Percentiles rank a stretch among this genome's conserved stretches.
These are phyloP conservation scores for Astrocystis sublimbata DNA, from an alignment of 495 filamentous ascomycete species.

Conservation along the genomic window DNA sequence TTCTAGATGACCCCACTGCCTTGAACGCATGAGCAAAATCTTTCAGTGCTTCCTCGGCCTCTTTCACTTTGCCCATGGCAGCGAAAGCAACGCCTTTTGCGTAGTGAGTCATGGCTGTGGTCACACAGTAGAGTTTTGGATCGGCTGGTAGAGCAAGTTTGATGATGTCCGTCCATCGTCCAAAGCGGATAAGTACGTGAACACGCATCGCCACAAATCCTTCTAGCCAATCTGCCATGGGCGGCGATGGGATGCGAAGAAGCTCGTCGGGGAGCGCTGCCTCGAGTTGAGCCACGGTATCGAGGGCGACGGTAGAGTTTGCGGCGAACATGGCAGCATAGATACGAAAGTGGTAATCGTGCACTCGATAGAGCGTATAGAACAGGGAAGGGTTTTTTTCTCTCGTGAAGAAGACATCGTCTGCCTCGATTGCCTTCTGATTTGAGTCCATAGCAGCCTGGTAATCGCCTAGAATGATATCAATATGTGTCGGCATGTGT, in stretches of 20 bases:
- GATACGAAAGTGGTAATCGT: constrained; percentile 67
- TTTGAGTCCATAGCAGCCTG: constrained; percentile 61
- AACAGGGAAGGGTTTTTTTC: constrained; percentile 58
- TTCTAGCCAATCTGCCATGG: constrained; percentile 74
- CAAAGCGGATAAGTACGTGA: constrained; percentile 67
- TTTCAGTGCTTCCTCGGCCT: constrained; percentile 47
- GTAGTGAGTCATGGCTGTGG: constrained; percentile 65
- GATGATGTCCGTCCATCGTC: constrained; percentile 61
- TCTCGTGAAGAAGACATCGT: constrained; percentile 57
- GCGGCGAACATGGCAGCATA: constrained; percentile 74
- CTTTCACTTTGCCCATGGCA: constrained; percentile 47
- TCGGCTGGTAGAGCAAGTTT: constrained; percentile 52
- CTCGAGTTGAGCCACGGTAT: constrained; percentile 55
- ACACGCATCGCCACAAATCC: constrained; percentile 62
- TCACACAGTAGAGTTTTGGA: constrained; percentile 58
- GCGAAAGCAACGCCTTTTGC: constrained; percentile 65
- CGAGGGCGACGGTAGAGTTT: constrained; percentile 55
- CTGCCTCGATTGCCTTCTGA: constrained; percentile 60
- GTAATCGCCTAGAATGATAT: constrained; percentile 69
- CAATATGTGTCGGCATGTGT: constrained; percentile 72
- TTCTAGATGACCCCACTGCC: constrained; percentile 54
- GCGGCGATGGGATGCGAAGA: constrained; percentile 62
- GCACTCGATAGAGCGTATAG: constrained; percentile 66
- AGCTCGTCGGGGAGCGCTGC: constrained; percentile 57
- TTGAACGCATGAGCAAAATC: constrained; percentile 50